A percentile compares a stretch with the other conserved stretches of the same genome.
Evolutionary conservation across 345 rosid genomes (phyloP).

Genomic region (Psidium friedrichsthalianum): DNA sequence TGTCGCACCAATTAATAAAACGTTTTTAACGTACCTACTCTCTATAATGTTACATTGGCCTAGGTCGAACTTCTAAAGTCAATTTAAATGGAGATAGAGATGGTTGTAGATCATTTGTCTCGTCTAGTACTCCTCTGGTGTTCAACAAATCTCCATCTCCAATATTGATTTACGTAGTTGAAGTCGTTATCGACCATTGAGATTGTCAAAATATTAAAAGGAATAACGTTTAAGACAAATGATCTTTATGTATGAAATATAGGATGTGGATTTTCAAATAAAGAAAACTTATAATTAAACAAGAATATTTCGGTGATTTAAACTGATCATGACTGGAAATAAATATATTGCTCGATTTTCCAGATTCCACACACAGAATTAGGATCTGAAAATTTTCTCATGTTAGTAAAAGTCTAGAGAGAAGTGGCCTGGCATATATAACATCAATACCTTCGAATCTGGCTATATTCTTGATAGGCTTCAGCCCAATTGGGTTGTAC

Average conservation of each 20-base stretch:
- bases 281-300: background rate
- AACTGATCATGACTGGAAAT: background rate
- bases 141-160: background rate
- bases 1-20: background rate
- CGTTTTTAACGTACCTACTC: background rate
- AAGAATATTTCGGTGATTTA: background rate
- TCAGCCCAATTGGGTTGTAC: background rate
- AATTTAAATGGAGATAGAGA: background rate
- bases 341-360: background rate
- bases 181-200: background rate
- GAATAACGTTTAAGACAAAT: background rate
- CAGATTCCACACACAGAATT: background rate
- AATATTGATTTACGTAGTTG: background rate
- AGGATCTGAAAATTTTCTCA: background rate
- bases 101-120: background rate
- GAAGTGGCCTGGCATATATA: background rate
- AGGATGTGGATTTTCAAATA: background rate
- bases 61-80: background rate
- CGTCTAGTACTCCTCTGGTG: background rate
- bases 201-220: background rate
- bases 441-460: background rate
- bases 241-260: background rate
- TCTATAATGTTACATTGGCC: background rate
- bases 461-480: background rate
- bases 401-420: background rate